A percentile compares a stretch with the other conserved stretches of the same genome.
phyloP scores from a whole-genome alignment of 345 rosid species.

The Durio zibethinus region DNA sequence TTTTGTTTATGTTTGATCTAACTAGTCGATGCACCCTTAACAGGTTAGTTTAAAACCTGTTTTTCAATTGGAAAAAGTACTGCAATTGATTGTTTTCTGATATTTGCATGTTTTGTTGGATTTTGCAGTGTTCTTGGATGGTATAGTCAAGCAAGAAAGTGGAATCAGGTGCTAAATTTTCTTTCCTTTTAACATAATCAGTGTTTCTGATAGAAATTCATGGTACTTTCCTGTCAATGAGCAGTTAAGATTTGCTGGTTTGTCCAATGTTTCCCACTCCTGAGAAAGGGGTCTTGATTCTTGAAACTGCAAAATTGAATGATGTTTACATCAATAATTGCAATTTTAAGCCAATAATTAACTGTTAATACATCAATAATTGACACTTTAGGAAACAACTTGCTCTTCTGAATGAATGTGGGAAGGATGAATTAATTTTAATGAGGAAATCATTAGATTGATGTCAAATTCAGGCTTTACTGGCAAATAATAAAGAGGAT shows the following conservation, averaged over 20 bases:
- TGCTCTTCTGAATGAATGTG: background rate
- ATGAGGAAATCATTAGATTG: conserved; percentile 6
- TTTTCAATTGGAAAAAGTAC: background rate
- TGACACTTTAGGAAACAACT: background rate
- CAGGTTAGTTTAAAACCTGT: conserved; percentile 38
- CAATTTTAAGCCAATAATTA: background rate
- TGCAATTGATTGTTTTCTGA: background rate
- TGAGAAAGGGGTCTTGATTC: background rate
- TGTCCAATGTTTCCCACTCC: background rate
- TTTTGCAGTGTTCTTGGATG: conserved; percentile 68
- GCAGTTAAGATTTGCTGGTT: background rate
- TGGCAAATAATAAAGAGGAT: conserved; percentile 15
- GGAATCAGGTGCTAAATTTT: conserved; percentile 73
- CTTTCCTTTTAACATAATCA: background rate
- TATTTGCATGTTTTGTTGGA: background rate
- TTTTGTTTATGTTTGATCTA: conserved; percentile 95
- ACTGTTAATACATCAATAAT: background rate
- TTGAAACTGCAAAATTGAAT: background rate
- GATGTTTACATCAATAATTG: background rate
- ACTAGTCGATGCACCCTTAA: conserved; percentile 93
- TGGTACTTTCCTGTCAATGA: background rate
- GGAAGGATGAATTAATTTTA: background rate
- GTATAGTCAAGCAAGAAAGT: conserved; percentile 86
- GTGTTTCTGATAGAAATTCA: background rate
- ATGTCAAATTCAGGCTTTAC: conserved; percentile 17